phyloP scores from a whole-genome alignment of 108 stramenopile genomes.

The Nitzschia inconspicua region DNA sequence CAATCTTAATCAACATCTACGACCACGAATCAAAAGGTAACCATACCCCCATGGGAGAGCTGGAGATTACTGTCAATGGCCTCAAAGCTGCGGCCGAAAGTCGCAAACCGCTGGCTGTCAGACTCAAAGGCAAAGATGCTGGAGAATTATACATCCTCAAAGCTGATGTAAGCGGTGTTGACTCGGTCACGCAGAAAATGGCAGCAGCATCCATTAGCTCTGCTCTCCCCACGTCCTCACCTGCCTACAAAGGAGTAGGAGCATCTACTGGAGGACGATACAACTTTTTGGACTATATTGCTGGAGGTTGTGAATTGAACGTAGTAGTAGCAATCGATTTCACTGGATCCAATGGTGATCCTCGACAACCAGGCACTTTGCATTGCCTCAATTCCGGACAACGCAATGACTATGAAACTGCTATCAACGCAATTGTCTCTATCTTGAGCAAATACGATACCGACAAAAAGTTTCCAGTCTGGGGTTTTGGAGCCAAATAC shows the following conservation, averaged over 20 bases:
- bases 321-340: slow-evolving; percentile 86
- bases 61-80: slow-evolving; percentile 49
- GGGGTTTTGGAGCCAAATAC: slow-evolving; percentile 91
- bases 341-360: slow-evolving; percentile 90
- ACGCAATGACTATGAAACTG: slow-evolving; percentile 83
- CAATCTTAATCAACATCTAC: slow-evolving; percentile 41
- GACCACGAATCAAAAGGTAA: slow-evolving; percentile 52
- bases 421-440: slow-evolving; percentile 54
- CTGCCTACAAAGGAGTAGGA: too few relatives aligned
- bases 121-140: slow-evolving; percentile 24
- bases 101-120: slow-evolving; percentile 2
- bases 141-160: slow-evolving; percentile 22
- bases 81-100: slow-evolving; percentile 2
- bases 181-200: slow-evolving; percentile 3
- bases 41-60: slow-evolving; percentile 54
- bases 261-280: slow-evolving; percentile 3
- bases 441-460: slow-evolving; percentile 77
- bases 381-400: slow-evolving; percentile 45
- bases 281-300: slow-evolving; percentile 48
- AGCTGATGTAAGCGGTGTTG: slow-evolving; percentile 19
- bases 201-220: slow-evolving; percentile 10
- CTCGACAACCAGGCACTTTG: slow-evolving; percentile 68
- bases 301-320: slow-evolving; percentile 52
- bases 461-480: slow-evolving; percentile 81
- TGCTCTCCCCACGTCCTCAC: background rate